These are phyloP conservation scores for Iris macrosiphon DNA, from an alignment of 106 monocot species.

Conservation along the genomic window DNA sequence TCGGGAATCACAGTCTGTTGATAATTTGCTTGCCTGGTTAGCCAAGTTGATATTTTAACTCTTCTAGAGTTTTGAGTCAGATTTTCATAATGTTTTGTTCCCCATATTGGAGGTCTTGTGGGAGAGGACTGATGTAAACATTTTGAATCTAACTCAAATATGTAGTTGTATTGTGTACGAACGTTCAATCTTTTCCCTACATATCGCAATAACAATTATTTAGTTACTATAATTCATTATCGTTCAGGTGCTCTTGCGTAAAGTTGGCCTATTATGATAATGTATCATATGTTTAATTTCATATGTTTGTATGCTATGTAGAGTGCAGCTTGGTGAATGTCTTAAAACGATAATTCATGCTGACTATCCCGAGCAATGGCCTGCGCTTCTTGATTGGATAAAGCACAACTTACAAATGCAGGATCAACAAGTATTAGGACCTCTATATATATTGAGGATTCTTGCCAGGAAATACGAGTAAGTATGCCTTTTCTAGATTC, in stretches of 20 bases:
- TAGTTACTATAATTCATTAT: neutral
- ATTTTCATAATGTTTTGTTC: too few relatives aligned
- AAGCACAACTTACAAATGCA: constrained; percentile 64
- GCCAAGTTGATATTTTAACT: too few relatives aligned
- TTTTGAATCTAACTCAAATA: neutral
- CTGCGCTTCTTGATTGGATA: constrained; percentile 80
- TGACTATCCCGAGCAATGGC: constrained; percentile 98
- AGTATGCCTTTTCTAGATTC: constrained; percentile 13
- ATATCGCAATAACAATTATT: neutral
- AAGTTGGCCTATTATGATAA: too few relatives aligned
- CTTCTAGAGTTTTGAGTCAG: too few relatives aligned
- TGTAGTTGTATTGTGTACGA: neutral
- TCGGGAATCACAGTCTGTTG: too few relatives aligned
- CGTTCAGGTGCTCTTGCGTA: neutral
- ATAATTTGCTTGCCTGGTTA: too few relatives aligned
- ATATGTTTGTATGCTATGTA: constrained; percentile 12
- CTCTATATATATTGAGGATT: constrained; percentile 90
- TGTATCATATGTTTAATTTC: neutral
- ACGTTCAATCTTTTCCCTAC: too few relatives aligned
- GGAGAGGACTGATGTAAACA: too few relatives aligned
- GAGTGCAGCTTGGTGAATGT: constrained; percentile 94
- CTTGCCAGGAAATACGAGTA: constrained; percentile 99
- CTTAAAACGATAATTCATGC: constrained; percentile 85
- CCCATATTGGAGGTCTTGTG: too few relatives aligned
- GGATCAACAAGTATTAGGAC: constrained; percentile 87